Base-by-base conservation (phyloP, 345 rosid genomes). In the Pistacia vera region DNA sequence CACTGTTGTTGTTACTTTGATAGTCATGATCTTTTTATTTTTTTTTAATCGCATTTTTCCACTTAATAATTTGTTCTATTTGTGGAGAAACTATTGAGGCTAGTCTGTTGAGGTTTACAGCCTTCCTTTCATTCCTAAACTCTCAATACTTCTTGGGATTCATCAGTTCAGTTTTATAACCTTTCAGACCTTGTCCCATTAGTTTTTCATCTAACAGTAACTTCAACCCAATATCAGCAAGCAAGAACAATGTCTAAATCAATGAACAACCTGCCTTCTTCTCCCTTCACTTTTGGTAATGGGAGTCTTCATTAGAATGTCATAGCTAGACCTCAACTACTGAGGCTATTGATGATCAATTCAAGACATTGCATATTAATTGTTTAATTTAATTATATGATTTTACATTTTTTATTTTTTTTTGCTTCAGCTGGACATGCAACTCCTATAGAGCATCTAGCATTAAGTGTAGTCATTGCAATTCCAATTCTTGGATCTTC, bases 401-500 rank as follows among this genome's bases (percentile, higher is more conserved):
- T 16, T 38, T 61, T 41, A 5, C 1, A 5, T 41, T 41, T 7
- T 5, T 41, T 41, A 1, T 41, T 54, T 16, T 13, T 69, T n/a
- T 67, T 81, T 61, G 25, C 18, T 68, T 66, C 92, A 97, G 98
- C 93, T 79, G 90, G 85, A 54, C 75, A 81, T 74, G 94, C 90
- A 20, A 87, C 96, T 16, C 81, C 85, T 11, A 78, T 97, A 86
- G 99, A 97, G 82, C 92, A 88, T 66, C 83, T 94, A 7, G 36
- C 86, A 9, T 65, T 92, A 16, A 69, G 88, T 60, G 16, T 69
- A 11, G 70, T 92, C 49, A 80, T 81, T 71, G 96, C 92, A 65
- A 86, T 90, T 83, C 98, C 98, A 25, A 83, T 97, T 74, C 35
- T 88, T 68, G 97, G 92, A 8, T 79, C 88, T 65, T 85, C 65